Base-by-base conservation (phyloP, 2,329 filamentous ascomycete species). In the Diaporthe ampelina region DNA sequence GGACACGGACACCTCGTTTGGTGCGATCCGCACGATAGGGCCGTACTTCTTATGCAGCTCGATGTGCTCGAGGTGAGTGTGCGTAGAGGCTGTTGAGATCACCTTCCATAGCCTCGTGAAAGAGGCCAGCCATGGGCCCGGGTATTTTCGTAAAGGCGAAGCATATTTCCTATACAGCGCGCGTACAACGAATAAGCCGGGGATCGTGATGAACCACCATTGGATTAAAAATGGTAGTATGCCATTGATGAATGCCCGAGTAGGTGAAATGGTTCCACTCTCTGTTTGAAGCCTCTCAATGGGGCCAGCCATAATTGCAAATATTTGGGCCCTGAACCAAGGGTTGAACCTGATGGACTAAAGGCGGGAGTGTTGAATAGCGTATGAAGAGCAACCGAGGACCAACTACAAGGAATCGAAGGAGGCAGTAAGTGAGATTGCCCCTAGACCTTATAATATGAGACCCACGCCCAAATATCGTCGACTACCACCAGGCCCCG, bases 1-100 rank as follows among this genome's bases (percentile, higher is more conserved):
- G 0, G 85, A 79, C 40, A 88, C 78, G 0, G 86, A 87, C 5
- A 88, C 82, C 78, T 88, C 86, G 76, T 86, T 81, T 7, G 87
- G 87, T 1, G 84, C 85, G 57, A 88, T 85, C n/a, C 87, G 85
- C 70, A 89, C 86, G 7, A 89, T 78, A 19, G 85, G 85, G 1
- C 86, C 86, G 77, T 88, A 87, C 76, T 82, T 83, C 29, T 78
- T 77, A 79, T 88, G 86, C 4, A 88, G 80, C 1, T 79, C 83
- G 68, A 87, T 82, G 77, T 87, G 84, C 8, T 86, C 80, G 52
- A 82, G 80, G 65, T 87, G 84, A 3, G 85, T 86, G 57, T 78
- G 81, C n/a, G 83, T 83, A 0, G 80, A 80, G 1, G 81, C 80
- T 5, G 82, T 83, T 1, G 84, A 86, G 35, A 78, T 40, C 37